phyloP scores from a whole-genome alignment of 495 filamentous ascomycete species.

The Glutinoglossum americanum region DNA sequence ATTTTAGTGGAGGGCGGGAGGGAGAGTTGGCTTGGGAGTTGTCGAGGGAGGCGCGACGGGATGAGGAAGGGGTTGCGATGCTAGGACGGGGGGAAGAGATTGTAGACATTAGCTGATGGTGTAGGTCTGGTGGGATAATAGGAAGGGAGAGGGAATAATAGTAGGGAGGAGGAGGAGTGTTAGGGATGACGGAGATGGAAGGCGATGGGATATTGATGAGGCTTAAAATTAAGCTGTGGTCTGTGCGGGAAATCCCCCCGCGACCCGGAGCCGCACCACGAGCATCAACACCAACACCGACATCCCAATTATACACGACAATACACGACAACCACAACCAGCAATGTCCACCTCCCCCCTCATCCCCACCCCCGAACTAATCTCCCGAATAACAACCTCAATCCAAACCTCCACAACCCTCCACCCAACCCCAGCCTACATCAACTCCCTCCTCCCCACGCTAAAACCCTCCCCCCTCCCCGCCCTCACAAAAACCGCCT shows the following conservation, averaged over 20 bases:
- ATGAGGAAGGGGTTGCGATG: constrained; percentile 39
- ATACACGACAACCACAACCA: too few species aligned
- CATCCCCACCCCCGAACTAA: neutral
- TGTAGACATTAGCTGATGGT: constrained; percentile 2
- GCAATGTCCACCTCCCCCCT: neutral
- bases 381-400: neutral
- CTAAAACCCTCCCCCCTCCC: constrained; percentile 29
- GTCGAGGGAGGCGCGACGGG: constrained; percentile 53
- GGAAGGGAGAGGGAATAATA: constrained; percentile 32
- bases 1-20: neutral
- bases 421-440: neutral
- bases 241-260: neutral
- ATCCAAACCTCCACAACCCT: neutral
- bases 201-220: constrained; percentile 16
- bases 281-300: constrained; percentile 7
- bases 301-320: too few species aligned
- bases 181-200: constrained; percentile 18
- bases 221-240: neutral
- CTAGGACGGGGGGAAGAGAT: neutral
- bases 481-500: neutral
- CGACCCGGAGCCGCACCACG: neutral
- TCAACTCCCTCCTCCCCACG: constrained; percentile 34
- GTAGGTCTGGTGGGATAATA: constrained; percentile 32
- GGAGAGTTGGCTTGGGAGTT: constrained; percentile 17
- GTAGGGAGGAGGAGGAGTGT: constrained; percentile 11